Percentiles rank a stretch among this genome's conserved stretches.
These are phyloP conservation scores for Fallopia convolvulus DNA, from an alignment of 148 eudicot genomes.

Conservation along the genomic window DNA sequence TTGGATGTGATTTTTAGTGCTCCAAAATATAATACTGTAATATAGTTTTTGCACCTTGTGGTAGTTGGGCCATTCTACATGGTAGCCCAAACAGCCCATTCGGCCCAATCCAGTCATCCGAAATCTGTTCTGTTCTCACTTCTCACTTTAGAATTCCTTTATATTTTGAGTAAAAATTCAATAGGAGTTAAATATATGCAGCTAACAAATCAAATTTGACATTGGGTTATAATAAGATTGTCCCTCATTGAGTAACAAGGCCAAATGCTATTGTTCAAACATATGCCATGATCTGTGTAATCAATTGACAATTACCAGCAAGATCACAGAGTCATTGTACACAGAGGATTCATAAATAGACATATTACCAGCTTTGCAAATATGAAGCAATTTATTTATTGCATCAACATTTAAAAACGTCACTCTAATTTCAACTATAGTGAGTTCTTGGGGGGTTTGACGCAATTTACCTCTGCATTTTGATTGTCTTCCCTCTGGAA, in stretches of 20 bases:
- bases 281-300: too few relatives aligned
- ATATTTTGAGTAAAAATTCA: too few relatives aligned
- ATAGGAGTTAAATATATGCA: too few relatives aligned
- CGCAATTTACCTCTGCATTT: not conserved
- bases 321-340: not conserved
- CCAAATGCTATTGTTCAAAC: too few relatives aligned
- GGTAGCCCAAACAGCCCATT: not conserved
- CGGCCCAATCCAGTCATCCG: not conserved
- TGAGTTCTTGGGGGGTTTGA: not conserved
- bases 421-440: not conserved
- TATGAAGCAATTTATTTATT: not conserved
- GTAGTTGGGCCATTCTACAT: not conserved
- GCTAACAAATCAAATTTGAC: too few relatives aligned
- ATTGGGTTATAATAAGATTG: too few relatives aligned
- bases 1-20: not conserved
- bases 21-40: not conserved
- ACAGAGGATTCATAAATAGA: not conserved
- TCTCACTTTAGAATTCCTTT: not conserved
- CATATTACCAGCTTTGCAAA: not conserved
- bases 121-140: not conserved
- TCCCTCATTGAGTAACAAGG: too few relatives aligned
- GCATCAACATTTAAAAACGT: not conserved
- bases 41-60: not conserved
- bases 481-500: not conserved
- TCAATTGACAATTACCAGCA: not conserved